Base-by-base conservation (phyloP, 164 flowering plant species). In the Chimonanthus salicifolius region DNA sequence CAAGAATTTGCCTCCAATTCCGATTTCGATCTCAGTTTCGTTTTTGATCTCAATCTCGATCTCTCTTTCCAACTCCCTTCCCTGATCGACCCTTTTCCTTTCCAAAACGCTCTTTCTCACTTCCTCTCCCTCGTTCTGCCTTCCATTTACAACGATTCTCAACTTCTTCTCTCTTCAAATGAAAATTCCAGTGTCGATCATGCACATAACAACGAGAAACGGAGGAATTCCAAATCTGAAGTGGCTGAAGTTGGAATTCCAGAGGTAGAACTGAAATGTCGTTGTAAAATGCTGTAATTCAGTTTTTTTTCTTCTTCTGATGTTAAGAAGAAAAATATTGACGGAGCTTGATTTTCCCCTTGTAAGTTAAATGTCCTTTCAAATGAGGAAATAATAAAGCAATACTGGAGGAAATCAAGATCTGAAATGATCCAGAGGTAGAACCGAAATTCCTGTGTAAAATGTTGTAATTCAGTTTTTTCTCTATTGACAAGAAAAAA, bases 91-190 rank as follows among this genome's bases (percentile, higher is more conserved):
- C 64, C 45, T 9, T 51, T 88, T 4, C 84, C 88, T 7, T 79
- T 88, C 46, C 82, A 88, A 1, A 18, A 75, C 6, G 89, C 89
- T 62, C 89, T 90, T 49, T 81, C 85, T 18, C 80, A 70, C 48
- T 89, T 92, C 85, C 79, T 85, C 73, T 74, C 82, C 48, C 85
- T 82, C 7, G 89, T 81, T 50, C 81, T 89, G 64, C 97, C 97
- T 72, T 83, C 79, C 58, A 44, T 43, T 15, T 44, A 16, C 54
- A 66, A 47, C 46, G 80, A 58, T 54, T 47, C 20, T 71, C 51
- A 43, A 50, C 15, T 45, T n/a, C 33, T 49, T 45, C 2, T 21
- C 49, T 13, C 65, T 10, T 4, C 58, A 51, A 9, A 15, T 51
- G 9, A 51, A 51, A 33, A 1, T 33, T 33, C 33, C 33, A 33